These are phyloP conservation scores for Zoysia matrella DNA, from an alignment of 202 grass and related monocot species.

Conservation along the genomic window DNA sequence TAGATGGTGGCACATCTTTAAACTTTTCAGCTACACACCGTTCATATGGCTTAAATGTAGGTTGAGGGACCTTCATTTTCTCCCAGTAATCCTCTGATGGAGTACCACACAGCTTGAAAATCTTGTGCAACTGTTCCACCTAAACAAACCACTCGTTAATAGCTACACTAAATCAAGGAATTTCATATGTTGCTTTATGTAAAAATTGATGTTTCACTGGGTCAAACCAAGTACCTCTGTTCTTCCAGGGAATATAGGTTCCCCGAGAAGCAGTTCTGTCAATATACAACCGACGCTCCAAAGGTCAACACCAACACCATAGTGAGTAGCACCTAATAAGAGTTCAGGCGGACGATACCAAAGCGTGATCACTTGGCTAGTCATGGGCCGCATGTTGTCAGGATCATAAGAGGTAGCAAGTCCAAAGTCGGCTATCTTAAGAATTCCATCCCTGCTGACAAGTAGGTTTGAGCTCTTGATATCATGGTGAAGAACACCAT, in stretches of 20 bases:
- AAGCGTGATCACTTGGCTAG: conserved; percentile 87
- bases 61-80: conserved; percentile 69
- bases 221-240: conserved; percentile 70
- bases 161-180: background rate
- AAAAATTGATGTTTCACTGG: background rate
- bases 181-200: conserved; percentile 21
- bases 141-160: conserved; percentile 42
- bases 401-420: conserved; percentile 78
- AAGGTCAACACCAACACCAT: conserved; percentile 82
- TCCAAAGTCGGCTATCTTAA: conserved; percentile 98
- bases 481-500: conserved; percentile 83
- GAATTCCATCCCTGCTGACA: conserved; percentile 71
- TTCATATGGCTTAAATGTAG: conserved; percentile 75
- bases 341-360: conserved; percentile 99
- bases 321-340: conserved; percentile 81
- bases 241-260: conserved; percentile 80
- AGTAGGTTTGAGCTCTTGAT: conserved; percentile 96
- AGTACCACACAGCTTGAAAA: conserved; percentile 94
- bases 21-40: conserved; percentile 73
- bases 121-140: conserved; percentile 97
- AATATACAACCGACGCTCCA: conserved; percentile 98
- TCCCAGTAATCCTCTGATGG: conserved; percentile 85
- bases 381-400: conserved; percentile 63
- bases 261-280: conserved; percentile 75
- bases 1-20: conserved; percentile 63